Evolutionary conservation across 192 early-diverging fungal species (phyloP), one percentile per base, ranked within the genome.

Genomic region (Gamsiella multidivaricata): DNA sequence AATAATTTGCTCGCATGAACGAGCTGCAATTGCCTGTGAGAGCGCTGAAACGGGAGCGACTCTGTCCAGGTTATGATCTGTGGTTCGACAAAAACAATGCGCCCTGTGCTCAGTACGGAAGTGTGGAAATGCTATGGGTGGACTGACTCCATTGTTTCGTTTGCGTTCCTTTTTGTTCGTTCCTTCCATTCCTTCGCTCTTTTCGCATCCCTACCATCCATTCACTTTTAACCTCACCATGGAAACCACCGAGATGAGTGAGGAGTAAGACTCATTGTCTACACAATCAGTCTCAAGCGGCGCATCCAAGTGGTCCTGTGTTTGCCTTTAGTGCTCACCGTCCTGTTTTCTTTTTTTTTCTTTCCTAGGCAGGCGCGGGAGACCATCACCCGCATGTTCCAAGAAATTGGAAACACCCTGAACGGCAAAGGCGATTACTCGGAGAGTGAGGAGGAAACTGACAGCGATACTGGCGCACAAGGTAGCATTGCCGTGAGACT

Each of bases 391-490:
- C 47, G 52, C 1, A 76, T 76, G 72, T 67, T 76, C 41, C 49
- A 58, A 0, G 72, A 76, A 20, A 76, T 76, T 52, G n/a, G 29
- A 9, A 61, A 43, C 41, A 76, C 72, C 1, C 14, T 76, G 26
- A 76, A 76, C 23, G 57, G 36, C 20, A 32, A 56, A 1, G 64
- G 58, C 32, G 72, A 61, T n/a, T 62, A 67, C n/a, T 25, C 51
- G 22, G 52, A 66, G 18, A 76, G 50, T 33, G 57, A 66, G 4
- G 49, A 67, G 15, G 69, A 56, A 10, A 67, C 52, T 3, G 65
- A 62, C 20, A 49, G 32, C 2, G 72, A 61, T 18, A 12, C 56
- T 1, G 51, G 49, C 14, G 14, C 45, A 17, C 26, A 61, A 46
- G 28, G 58, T 60, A 42, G 25, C 29, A 54, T n/a, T 5, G 26